These are phyloP conservation scores for Xylaria sp. DNA, from an alignment of 2,329 filamentous ascomycete species.

Conservation along the genomic window DNA sequence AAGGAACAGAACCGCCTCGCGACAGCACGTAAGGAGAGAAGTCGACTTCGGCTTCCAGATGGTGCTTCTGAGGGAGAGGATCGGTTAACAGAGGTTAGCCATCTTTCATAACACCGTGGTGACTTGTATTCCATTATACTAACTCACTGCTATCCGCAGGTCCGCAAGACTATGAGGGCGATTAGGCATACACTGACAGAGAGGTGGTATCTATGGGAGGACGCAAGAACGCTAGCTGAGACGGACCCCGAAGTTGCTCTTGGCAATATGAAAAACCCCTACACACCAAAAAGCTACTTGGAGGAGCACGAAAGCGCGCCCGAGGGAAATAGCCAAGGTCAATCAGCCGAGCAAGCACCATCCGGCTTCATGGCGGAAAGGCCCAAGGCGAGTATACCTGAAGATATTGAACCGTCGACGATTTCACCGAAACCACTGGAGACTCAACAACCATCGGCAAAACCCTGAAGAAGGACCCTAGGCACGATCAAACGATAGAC, in stretches of 20 bases:
- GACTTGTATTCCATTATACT: not conserved
- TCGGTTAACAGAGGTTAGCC: constrained; percentile 72
- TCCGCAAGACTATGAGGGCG: constrained; percentile 78
- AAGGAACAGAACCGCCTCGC: constrained; percentile 90
- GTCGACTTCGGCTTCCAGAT: constrained; percentile 75
- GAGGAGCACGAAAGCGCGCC: constrained; percentile 46
- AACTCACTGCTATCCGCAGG: constrained; percentile 58
- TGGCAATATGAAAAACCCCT: constrained; percentile 60
- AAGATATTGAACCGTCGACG: constrained; percentile 32
- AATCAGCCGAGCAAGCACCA: constrained; percentile 26
- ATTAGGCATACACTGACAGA: constrained; percentile 91
- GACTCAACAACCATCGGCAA: constrained; percentile 40
- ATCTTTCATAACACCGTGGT: not conserved
- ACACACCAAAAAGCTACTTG: constrained; percentile 57
- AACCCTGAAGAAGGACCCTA: constrained; percentile 35
- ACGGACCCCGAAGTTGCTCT: constrained; percentile 75
- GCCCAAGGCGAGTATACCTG: constrained; percentile 20
- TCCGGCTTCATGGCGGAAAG: constrained; percentile 35
- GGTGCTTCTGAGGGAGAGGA: constrained; percentile 46
- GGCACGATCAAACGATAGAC: not conserved
- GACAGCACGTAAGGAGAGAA: constrained; percentile 79
- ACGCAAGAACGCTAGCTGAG: constrained; percentile 74
- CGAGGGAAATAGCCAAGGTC: constrained; percentile 43
- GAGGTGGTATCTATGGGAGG: constrained; percentile 87
- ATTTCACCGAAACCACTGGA: constrained; percentile 33